phyloP scores from a whole-genome alignment of 2,329 filamentous ascomycete genomes.

The Beauveria sp. region DNA sequence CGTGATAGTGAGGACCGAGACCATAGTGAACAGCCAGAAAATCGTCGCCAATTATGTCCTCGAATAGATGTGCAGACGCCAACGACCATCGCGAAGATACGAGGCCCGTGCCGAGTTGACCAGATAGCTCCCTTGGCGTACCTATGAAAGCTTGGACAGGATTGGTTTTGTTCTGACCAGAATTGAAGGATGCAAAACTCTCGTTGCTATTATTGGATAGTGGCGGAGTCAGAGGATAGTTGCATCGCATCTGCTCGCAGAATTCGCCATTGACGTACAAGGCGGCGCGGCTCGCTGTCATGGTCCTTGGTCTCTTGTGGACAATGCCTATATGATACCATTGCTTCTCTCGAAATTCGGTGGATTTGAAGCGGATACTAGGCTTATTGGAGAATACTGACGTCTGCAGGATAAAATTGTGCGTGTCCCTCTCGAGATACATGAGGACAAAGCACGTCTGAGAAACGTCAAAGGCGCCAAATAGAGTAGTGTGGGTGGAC shows the following conservation, averaged over 20 bases:
- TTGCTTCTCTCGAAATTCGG: conserved; percentile 62
- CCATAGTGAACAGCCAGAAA: conserved; percentile 84
- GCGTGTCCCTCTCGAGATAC: conserved; percentile 89
- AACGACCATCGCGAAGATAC: conserved; percentile 80
- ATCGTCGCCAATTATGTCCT: conserved; percentile 83
- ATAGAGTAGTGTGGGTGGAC: conserved; percentile 83
- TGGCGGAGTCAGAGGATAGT: conserved; percentile 74
- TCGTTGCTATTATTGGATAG: conserved; percentile 54
- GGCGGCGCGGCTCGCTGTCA: conserved; percentile 70
- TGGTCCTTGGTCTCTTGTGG: conserved; percentile 70
- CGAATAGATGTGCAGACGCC: conserved; percentile 81
- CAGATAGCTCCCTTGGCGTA: conserved; percentile 81
- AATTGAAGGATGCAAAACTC: conserved; percentile 63
- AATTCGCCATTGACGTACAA: conserved; percentile 93
- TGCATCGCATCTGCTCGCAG: conserved; percentile 81
- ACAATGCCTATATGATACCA: conserved; percentile 96
- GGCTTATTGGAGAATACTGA: conserved; percentile 80
- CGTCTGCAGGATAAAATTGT: conserved; percentile 91
- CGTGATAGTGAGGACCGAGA: conserved; percentile 82
- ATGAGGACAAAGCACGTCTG: conserved; percentile 91
- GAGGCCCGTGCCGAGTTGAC: conserved; percentile 62
- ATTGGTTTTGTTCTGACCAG: conserved; percentile 46
- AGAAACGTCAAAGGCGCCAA: conserved; percentile 85
- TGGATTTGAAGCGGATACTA: conserved; percentile 87
- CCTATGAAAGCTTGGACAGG: conserved; percentile 89